phyloP scores from a whole-genome alignment of 2,329 filamentous ascomycete genomes.

The Trichoderma sp. region DNA sequence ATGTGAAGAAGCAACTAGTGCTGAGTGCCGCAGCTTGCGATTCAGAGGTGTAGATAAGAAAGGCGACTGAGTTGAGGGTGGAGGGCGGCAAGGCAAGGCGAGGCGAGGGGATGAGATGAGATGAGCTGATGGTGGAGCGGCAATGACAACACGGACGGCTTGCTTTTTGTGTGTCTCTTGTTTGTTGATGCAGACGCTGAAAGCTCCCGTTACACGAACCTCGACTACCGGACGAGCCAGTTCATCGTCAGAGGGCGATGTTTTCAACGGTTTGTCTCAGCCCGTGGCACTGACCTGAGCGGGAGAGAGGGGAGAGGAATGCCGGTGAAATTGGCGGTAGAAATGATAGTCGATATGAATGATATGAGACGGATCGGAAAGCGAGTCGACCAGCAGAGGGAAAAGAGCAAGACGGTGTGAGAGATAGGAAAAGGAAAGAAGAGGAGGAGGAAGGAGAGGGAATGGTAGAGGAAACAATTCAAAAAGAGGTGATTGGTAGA shows the following conservation, averaged over 20 bases:
- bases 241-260: constrained; percentile 2
- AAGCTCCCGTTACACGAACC: background rate
- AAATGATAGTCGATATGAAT: background rate
- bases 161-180: background rate
- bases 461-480: background rate
- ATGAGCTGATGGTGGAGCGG: background rate
- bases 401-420: background rate
- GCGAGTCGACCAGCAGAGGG: background rate
- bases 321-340: background rate
- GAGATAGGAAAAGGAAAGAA: background rate
- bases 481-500: background rate
- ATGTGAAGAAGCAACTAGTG: constrained; percentile 3
- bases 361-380: background rate
- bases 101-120: background rate
- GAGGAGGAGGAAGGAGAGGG: background rate
- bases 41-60: background rate
- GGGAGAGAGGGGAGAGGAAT: background rate
- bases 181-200: background rate
- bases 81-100: background rate
- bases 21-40: constrained; percentile 7
- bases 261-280: constrained; percentile 1
- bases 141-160: background rate
- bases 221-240: background rate
- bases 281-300: background rate
- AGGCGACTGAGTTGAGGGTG: background rate